Percentiles rank a stretch among this genome's conserved stretches.
These are phyloP conservation scores for Cyclocybe cylindracea DNA, from an alignment of 768 basidiomycete species.

Conservation along the genomic window DNA sequence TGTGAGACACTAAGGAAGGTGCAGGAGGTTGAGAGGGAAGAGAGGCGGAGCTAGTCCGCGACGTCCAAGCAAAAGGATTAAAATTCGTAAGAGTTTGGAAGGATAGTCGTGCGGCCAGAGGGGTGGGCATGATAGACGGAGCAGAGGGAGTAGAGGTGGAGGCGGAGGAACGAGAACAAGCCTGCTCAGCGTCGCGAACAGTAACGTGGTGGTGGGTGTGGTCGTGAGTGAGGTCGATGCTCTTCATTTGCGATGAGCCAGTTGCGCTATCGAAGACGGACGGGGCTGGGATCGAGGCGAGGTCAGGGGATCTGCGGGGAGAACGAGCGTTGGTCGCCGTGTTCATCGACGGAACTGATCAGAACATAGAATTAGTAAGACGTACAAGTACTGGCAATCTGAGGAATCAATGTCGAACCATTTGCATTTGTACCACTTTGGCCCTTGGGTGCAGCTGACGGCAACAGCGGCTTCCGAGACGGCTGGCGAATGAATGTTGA, in stretches of 20 bases:
- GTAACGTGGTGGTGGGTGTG: constrained; percentile 12
- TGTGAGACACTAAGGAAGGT: not conserved
- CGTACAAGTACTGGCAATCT: constrained; percentile 55
- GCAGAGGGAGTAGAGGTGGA: constrained; percentile 32
- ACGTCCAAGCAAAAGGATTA: constrained; percentile 39
- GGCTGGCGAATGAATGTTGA: constrained; percentile 49
- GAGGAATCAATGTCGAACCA: constrained; percentile 65
- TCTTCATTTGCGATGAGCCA: constrained; percentile 38
- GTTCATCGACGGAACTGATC: constrained; percentile 32
- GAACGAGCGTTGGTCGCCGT: constrained; percentile 34
- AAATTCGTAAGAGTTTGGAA: constrained; percentile 63
- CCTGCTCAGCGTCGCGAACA: not conserved
- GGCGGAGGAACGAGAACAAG: constrained; percentile 1
- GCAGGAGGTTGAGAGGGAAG: not conserved
- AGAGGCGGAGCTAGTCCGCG: constrained; percentile 2
- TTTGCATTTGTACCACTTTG: constrained; percentile 33
- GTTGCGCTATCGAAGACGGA: constrained; percentile 11
- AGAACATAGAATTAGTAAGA: constrained; percentile 52
- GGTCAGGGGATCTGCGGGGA: constrained; percentile 40
- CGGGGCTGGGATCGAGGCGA: constrained; percentile 21
- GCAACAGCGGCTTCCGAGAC: constrained; percentile 37
- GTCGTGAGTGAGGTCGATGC: constrained; percentile 34
- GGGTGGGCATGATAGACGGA: constrained; percentile 49
- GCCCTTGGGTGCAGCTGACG: constrained; percentile 23
- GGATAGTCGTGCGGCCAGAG: constrained; percentile 56